Percentiles rank a stretch among this genome's conserved stretches.
Evolutionary conservation across 441 rosid species (phyloP).

Genomic region (Pelargonium exstipulatum): DNA sequence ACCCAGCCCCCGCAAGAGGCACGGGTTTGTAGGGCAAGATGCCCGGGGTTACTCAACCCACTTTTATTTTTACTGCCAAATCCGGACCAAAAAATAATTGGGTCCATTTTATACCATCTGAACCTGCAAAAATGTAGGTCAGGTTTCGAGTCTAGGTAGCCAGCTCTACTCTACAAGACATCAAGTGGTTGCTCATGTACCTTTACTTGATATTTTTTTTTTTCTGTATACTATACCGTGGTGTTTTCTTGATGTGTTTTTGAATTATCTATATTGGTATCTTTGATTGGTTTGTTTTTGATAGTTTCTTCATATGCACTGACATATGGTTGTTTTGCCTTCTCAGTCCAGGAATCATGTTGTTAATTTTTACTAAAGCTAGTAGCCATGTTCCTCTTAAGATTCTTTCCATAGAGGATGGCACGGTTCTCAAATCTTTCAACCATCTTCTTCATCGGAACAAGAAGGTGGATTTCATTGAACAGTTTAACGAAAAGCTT

Average conservation of each 20-base stretch:
- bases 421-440: conserved; percentile 70
- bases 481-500: conserved; percentile 83
- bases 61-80: too few species aligned
- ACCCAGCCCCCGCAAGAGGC: too few species aligned
- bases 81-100: too few species aligned
- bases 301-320: not conserved
- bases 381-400: conserved; percentile 61
- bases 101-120: too few species aligned
- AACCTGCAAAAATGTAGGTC: too few species aligned
- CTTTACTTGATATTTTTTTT: not conserved
- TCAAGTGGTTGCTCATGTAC: not conserved
- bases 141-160: too few species aligned
- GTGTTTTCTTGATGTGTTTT: not conserved
- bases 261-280: not conserved
- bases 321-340: not conserved
- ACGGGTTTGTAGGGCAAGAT: too few species aligned
- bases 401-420: conserved; percentile 78
- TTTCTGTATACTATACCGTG: too few species aligned
- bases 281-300: not conserved
- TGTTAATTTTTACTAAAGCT: conserved; percentile 59
- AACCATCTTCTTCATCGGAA: conserved; percentile 73
- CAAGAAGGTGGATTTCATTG: conserved; percentile 81
- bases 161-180: not conserved
- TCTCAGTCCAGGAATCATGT: conserved; percentile 76
- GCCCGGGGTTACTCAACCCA: too few species aligned